Evolutionary conservation across 2,329 filamentous ascomycete genomes (phyloP).

Genomic region (Trichoderma afroharzianum): DNA sequence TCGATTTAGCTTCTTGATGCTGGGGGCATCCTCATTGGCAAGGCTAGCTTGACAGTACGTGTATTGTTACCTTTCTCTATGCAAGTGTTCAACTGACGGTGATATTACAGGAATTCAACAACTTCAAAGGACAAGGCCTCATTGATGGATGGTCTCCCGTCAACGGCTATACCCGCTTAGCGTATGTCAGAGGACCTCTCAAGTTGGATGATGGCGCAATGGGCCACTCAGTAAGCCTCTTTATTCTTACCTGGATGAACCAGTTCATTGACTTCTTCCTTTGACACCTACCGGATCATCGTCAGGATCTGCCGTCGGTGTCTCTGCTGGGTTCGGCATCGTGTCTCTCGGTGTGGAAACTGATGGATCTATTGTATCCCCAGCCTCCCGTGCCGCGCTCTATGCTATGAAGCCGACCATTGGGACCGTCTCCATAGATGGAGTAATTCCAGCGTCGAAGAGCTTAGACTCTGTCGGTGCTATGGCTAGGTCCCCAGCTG

Average conservation of each 20-base stretch:
- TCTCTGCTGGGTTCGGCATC: neutral
- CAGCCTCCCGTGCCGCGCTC: neutral
- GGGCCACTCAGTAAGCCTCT: neutral
- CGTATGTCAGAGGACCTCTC: neutral
- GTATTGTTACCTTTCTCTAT: neutral
- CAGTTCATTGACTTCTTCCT: neutral
- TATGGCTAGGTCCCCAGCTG: neutral
- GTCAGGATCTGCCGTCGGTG: neutral
- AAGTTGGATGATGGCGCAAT: neutral
- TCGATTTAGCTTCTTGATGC: neutral
- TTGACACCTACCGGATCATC: neutral
- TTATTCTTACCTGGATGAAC: rapidly evolving
- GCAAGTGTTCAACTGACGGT: neutral
- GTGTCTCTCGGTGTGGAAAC: neutral
- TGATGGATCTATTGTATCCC: neutral
- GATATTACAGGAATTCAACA: neutral
- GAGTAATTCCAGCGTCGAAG: neutral
- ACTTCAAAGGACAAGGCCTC: neutral
- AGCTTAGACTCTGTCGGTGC: neutral
- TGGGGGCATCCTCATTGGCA: neutral
- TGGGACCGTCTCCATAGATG: neutral
- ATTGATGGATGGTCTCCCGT: neutral
- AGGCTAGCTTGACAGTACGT: neutral
- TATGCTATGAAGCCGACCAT: neutral
- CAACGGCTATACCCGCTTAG: neutral